A percentile compares a stretch with the other conserved stretches of the same genome.
Evolutionary conservation across 352 stramenopile genomes (phyloP).

Genomic region (Phytophthora pinifolia): DNA sequence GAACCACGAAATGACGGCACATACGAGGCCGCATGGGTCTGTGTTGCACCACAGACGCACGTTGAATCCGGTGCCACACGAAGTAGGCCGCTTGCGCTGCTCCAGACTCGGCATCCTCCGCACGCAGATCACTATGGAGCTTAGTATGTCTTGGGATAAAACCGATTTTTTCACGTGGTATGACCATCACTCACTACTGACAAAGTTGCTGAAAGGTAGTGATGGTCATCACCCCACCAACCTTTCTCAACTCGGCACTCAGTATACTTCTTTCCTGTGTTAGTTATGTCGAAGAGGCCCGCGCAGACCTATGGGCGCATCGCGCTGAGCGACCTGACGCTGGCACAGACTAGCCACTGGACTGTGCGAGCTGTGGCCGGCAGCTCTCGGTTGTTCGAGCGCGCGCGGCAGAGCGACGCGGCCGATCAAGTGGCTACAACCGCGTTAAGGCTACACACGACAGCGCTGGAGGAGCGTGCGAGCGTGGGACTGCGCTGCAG

Average conservation of each 20-base stretch:
- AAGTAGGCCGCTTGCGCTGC: constrained; percentile 43
- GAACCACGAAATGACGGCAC: constrained; percentile 88
- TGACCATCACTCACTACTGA: no score
- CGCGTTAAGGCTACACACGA: constrained; percentile 33
- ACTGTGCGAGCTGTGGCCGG: constrained; percentile 61
- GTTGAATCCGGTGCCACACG: constrained; percentile 81
- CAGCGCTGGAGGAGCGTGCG: constrained; percentile 37
- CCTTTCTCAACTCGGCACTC: no score
- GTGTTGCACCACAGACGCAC: constrained; percentile 89
- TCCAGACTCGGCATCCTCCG: constrained; percentile 38
- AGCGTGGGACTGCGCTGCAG: constrained; percentile 63
- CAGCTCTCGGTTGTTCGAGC: constrained; percentile 48
- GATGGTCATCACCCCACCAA: no score
- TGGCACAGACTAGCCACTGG: constrained; percentile 49
- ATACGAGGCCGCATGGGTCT: constrained; percentile 91
- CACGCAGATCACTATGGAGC: constrained; percentile 5
- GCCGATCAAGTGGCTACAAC: constrained; percentile 10
- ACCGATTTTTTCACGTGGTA: no score
- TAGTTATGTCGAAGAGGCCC: no score
- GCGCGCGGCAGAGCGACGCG: constrained; percentile 11
- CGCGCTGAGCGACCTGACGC: constrained; percentile 57
- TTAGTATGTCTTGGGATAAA: constrained; percentile 7
- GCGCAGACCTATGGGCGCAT: constrained; percentile 60
- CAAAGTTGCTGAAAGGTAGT: no score
- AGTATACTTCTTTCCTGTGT: no score